Evolutionary conservation across 2,329 filamentous ascomycete genomes (phyloP), one percentile per base, ranked within the genome.

Genomic region (Gnomoniopsis smithogilvyi): DNA sequence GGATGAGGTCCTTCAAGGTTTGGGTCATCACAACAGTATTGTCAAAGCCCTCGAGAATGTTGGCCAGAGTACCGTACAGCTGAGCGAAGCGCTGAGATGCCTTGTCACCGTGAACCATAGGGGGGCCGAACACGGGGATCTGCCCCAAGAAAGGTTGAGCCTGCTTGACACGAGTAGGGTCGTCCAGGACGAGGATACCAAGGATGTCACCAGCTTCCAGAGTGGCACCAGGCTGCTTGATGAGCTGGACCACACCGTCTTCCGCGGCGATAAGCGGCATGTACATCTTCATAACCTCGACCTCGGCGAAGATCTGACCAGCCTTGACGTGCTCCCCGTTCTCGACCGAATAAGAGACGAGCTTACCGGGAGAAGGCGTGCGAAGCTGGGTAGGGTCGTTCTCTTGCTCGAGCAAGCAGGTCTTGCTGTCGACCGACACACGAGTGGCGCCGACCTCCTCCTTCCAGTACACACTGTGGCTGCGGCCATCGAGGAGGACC

Each of bases 201-300:
- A 99, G 86, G 62, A 99, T 98, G 72, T 99, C 95, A 75, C 95
- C 95, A 71, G 95, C 95, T 75, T 98, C 93, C 51, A 99, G 89
- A 19, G 92, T 96, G n/a, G 95, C 91, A 73, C 95, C 95, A 63
- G 95, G 95, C 78, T 98, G 95, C 85, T 99, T 99, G 82, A 99
- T 96, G 69, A 99, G 85, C 79, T 97, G 95, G 58, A 99, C 94
- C 56, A 96, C 84, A 80, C 95, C 95, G 68, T 96, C 95, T 74
- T 99, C 95, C 72, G 93, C 89, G 2, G 95, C 91, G 62, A 99
- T 84, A 57, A 99, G 83, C 69, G 95, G 95, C 95, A 99, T 99
- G 84, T 98, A 98, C 95, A 99, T 99, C 84, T 99, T 99, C 95
- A 99, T 99, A 76, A 99, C 95, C 78, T 99, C 95, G 45, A 99